Percentiles rank a stretch among this genome's conserved stretches.
Conservation (phyloP, 441 rosid species). For the Pelargonium citronellum region DNA sequence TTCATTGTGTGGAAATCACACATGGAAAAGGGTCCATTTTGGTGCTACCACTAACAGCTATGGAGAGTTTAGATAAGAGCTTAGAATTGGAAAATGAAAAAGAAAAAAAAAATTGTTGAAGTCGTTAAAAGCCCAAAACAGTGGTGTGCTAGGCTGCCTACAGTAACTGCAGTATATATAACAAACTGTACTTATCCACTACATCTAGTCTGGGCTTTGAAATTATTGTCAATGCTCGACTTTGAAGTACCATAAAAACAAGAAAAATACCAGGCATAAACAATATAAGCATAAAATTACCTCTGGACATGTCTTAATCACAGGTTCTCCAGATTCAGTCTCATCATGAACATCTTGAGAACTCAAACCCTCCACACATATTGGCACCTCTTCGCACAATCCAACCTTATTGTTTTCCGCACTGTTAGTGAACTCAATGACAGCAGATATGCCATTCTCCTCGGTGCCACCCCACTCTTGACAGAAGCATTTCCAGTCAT, state of each 20-base stretch:
- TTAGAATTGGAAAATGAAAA: too few relatives aligned
- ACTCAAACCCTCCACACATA: conserved; percentile 41
- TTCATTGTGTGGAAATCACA: not conserved
- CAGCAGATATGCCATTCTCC: conserved; percentile 69
- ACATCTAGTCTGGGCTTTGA: not conserved
- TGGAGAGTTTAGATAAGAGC: too few relatives aligned
- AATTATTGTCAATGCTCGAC: not conserved
- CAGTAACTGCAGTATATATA: too few relatives aligned
- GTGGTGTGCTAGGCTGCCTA: too few relatives aligned
- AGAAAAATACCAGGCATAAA: conserved; percentile 5
- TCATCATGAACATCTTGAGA: conserved; percentile 54
- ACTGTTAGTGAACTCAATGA: conserved; percentile 42
- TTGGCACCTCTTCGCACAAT: conserved; percentile 29
- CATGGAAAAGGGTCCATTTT: not conserved
- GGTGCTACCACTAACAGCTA: too few relatives aligned
- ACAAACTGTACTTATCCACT: too few relatives aligned
- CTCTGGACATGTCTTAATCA: conserved; percentile 70
- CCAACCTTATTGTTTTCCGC: conserved; percentile 29
- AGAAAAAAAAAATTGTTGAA: too few relatives aligned
- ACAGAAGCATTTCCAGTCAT: conserved; percentile 91
- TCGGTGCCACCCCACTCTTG: conserved; percentile 85
- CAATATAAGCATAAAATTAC: conserved; percentile 34
- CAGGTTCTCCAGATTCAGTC: conserved; percentile 41
- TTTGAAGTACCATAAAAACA: not conserved
- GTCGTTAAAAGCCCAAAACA: too few relatives aligned